Conservation (phyloP, 345 rosid genomes). For the Geranium brycei region DNA sequence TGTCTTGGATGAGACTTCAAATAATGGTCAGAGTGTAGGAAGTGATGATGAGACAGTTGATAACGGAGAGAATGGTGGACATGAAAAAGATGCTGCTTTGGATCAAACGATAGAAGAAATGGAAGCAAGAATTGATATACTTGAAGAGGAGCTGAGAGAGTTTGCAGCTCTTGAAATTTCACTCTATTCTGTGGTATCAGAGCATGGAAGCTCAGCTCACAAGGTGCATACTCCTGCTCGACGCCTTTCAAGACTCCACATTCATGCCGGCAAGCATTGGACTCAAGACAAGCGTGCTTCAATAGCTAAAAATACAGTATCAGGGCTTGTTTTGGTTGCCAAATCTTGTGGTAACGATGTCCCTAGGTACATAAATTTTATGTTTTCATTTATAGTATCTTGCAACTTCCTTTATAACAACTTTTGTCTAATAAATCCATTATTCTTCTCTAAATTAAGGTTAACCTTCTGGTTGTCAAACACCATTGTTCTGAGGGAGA, state of each 20-base stretch:
- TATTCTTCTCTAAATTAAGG: conserved; percentile 32
- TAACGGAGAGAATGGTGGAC: conserved; percentile 37
- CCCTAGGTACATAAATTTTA: conserved; percentile 41
- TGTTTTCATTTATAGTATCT: not conserved
- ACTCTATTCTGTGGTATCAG: conserved; percentile 75
- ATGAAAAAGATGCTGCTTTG: conserved; percentile 18
- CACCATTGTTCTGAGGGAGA: conserved; percentile 66
- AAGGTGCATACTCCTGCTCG: conserved; percentile 93
- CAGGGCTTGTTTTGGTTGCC: conserved; percentile 77
- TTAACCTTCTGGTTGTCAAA: conserved; percentile 91
- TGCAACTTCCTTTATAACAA: conserved; percentile 1
- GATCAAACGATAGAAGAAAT: conserved; percentile 45
- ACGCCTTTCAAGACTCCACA: conserved; percentile 77
- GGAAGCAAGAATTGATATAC: conserved; percentile 65
- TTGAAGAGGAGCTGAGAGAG: conserved; percentile 89
- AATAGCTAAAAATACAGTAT: conserved; percentile 61
- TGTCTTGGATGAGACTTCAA: conserved; percentile 50
- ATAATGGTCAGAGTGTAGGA: conserved; percentile 38
- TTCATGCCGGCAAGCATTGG: conserved; percentile 83
- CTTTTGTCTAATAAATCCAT: conserved; percentile 4
- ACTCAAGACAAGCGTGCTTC: conserved; percentile 55
- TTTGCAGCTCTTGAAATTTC: conserved; percentile 93
- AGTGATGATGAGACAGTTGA: conserved; percentile 54
- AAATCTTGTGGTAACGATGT: conserved; percentile 89
- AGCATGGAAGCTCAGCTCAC: conserved; percentile 82